Evolutionary conservation across 306 rosid species (phyloP), one percentile per base, ranked within the genome.

Genomic region (Trifolium fragiferum): DNA sequence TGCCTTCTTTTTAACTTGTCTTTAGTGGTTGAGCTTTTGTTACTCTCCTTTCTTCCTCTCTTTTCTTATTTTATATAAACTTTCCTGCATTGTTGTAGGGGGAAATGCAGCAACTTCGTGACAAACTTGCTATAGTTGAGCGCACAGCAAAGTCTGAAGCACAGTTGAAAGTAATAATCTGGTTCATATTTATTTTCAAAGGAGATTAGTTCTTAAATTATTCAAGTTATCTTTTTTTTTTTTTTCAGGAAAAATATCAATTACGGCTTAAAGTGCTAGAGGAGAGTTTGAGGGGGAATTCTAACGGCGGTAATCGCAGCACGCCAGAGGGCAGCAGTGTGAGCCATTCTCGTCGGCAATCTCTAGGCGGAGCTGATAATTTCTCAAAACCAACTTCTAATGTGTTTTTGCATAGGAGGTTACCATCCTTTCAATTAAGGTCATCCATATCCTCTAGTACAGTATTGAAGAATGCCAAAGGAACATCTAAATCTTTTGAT

Each of bases 31-130:
- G 15, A 53, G 57, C 47, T 61, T 33, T 68, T 61, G 27, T 59
- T 54, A 32, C 19, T 20, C 33, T 35, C 66, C 66, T 14, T 60
- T 59, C 65, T 59, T 59, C 65, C 40, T 30, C 10, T 59, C 11
- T 27, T 59, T 59, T 59, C 65, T 59, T 47, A 59, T 50, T 66
- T 64, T 53, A 63, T 35, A 58, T 12, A 58, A 66, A 13, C 15
- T 50, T 4, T 79, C 37, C 64, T 72, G 16, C 57, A 57, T 79
- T 51, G 53, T 77, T 77, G 14, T 69, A 91, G 97, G 96, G 98
- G 59, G 98, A 94, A 80, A 94, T 94, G 99, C 96, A 92, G 75
- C 97, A 94, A 81, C 97, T 94, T 43, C 90, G 97, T 53, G 99
- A 94, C 79, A 94, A 92, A 88, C 96, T 94, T 72, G 86, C 90